A percentile compares a stretch with the other conserved stretches of the same genome.
Evolutionary conservation across 2,329 filamentous ascomycete genomes (phyloP).

Genomic region (Sporothrix curviconia): DNA sequence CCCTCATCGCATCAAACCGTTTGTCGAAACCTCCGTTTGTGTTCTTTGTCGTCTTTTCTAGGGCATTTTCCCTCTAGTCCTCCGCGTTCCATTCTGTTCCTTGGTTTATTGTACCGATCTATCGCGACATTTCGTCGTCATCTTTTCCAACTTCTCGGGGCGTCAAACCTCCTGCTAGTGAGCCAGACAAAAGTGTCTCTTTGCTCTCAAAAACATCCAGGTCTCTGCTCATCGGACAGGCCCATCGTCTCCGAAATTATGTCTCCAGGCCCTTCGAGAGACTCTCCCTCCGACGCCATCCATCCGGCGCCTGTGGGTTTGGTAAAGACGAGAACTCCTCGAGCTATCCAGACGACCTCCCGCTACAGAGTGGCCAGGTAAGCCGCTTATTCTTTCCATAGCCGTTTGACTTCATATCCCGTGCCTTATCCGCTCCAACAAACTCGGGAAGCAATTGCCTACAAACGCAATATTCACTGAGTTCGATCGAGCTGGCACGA

Average conservation of each 20-base stretch:
- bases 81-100: neutral
- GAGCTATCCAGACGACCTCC: slow-evolving; percentile 33
- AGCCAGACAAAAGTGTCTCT: slow-evolving; percentile 17
- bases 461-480: too few species aligned
- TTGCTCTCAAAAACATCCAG: neutral
- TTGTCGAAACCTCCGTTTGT: neutral
- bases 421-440: too few species aligned
- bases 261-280: slow-evolving; percentile 35
- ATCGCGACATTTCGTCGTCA: slow-evolving; percentile 19
- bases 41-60: neutral
- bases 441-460: too few species aligned
- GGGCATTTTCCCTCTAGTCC: neutral
- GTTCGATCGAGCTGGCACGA: too few species aligned
- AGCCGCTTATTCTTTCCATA: too few species aligned
- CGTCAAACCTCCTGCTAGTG: slow-evolving; percentile 14
- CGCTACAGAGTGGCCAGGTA: slow-evolving; percentile 27
- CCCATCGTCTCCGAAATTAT: slow-evolving; percentile 26
- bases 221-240: neutral
- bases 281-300: slow-evolving; percentile 37
- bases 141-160: slow-evolving; percentile 16
- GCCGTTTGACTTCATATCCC: too few species aligned
- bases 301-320: slow-evolving; percentile 27
- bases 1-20: too few species aligned
- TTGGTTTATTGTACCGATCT: slow-evolving; percentile 20
- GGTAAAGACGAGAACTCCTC: slow-evolving; percentile 31